Evolutionary conservation across 768 basidiomycete species (phyloP).

Genomic region (Chlorophyllum brunneum): DNA sequence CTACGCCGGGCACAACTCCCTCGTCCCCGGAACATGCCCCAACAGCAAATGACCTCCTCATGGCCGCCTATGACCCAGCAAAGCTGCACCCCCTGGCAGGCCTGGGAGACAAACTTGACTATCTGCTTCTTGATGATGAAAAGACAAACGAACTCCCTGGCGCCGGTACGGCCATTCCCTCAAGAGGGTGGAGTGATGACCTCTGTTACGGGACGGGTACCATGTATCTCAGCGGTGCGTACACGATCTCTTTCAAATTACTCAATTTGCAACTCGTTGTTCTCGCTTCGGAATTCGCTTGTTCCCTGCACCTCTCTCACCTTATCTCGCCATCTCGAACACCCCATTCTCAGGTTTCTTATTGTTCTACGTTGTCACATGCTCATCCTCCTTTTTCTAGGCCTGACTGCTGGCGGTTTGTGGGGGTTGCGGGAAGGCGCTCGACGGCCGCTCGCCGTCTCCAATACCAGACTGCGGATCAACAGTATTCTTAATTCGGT

Average conservation of each 20-base stretch:
- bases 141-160: constrained; percentile 91
- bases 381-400: constrained; percentile 65
- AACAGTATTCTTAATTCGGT: constrained; percentile 97
- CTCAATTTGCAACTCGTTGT: constrained; percentile 44
- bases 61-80: constrained; percentile 85
- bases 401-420: constrained; percentile 89
- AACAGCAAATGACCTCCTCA: constrained; percentile 84
- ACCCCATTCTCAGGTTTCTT: constrained; percentile 61
- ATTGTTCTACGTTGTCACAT: constrained; percentile 85
- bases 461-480: constrained; percentile 84
- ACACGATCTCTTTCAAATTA: constrained; percentile 57
- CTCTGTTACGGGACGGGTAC: constrained; percentile 99
- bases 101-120: constrained; percentile 91
- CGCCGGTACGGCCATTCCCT: constrained; percentile 85
- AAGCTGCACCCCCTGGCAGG: constrained; percentile 92
- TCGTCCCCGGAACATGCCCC: constrained; percentile 52
- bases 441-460: constrained; percentile 79
- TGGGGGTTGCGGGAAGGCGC: constrained; percentile 98
- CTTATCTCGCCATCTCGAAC: constrained; percentile 60
- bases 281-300: constrained; percentile 49
- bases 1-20: constrained; percentile 34
- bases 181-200: constrained; percentile 98
- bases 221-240: constrained; percentile 95
- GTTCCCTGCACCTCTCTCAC: constrained; percentile 53
- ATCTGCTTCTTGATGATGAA: constrained; percentile 93